Evolutionary conservation across 176 grass and related monocot species (phyloP), one percentile per base, ranked within the genome.

Genomic region (Raddia guianensis): DNA sequence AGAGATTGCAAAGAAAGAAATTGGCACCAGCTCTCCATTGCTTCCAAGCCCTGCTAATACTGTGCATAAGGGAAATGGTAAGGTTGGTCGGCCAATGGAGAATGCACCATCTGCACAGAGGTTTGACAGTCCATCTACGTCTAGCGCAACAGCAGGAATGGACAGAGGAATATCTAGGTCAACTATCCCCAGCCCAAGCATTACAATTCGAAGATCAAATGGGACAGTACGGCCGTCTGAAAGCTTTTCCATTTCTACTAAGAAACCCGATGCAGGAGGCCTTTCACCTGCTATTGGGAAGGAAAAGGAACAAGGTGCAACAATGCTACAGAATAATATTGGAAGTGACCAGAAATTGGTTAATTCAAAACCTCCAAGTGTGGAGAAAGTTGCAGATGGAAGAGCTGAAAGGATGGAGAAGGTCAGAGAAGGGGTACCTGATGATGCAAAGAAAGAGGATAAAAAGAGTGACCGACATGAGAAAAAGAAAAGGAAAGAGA

Each of bases 401-500:
- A 87, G 63, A 71, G 65, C 80, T 73, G 92, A 91, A 77, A 83
- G 77, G 81, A 84, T 85, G 73, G 89, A 86, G 46, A 94, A 91
- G 64, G 85, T 64, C 59, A 91, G 71, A 85, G 89, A 87, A 51
- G 79, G 73, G 48, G 50, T 53, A 79, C 18, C 46, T 61, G 72
- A 76, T 87, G 19, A 71, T 84, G 63, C 54, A 13, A 87, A 86
- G 83, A 84, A 82, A 87, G 86, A 74, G 82, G 75, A 91, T 42
- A 85, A 76, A 68, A 83, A 82, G 73, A 80, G 73, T 32, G 86
- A 89, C 11, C 73, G 75, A 0, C 86, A 80, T 75, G 89, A 91
- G 16, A 86, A 91, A 77, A 91, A 91, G 82, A 94, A 87, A 77
- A 85, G 78, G 45, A 94, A 91, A 77, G 89, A 89, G 50, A 89